A percentile compares a stretch with the other conserved stretches of the same genome.
These are phyloP conservation scores for Mycena albidolilacea DNA, from an alignment of 768 basidiomycete species.

Conservation along the genomic window DNA sequence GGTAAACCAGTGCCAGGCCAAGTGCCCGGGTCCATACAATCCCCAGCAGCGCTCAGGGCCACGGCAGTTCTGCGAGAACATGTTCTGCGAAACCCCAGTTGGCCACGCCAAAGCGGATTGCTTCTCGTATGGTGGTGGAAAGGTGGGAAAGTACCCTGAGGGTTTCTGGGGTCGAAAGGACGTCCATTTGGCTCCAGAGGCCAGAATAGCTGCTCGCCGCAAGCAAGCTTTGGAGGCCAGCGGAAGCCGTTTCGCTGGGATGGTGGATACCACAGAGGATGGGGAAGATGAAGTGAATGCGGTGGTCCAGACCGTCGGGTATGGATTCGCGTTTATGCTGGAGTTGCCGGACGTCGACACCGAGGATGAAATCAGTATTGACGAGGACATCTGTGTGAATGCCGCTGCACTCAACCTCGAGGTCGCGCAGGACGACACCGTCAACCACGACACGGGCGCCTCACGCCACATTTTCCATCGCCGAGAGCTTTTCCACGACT, in stretches of 20 bases:
- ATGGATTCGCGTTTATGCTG: constrained; percentile 18
- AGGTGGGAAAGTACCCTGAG: constrained; percentile 43
- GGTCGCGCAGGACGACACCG: constrained; percentile 14
- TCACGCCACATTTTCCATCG: too few species aligned
- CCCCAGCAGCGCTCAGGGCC: not conserved
- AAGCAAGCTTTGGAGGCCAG: constrained; percentile 16
- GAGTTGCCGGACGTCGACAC: not conserved
- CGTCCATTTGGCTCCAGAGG: constrained; percentile 31
- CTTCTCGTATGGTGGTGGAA: constrained; percentile 47
- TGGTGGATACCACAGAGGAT: constrained; percentile 27
- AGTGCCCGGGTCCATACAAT: not conserved
- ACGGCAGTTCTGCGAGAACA: too few species aligned
- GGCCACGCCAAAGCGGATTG: constrained; percentile 44
- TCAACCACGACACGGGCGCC: constrained; percentile 38
- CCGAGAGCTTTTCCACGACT: constrained; percentile 23
- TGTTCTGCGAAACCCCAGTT: constrained; percentile 7
- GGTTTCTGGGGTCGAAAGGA: constrained; percentile 20
- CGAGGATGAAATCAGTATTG: constrained; percentile 12
- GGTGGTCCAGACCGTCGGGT: not conserved
- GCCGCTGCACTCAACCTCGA: not conserved
- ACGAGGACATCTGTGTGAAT: constrained; percentile 18
- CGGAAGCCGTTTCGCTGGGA: constrained; percentile 22
- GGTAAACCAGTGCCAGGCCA: constrained; percentile 3
- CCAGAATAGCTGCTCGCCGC: constrained; percentile 19
- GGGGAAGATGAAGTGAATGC: constrained; percentile 7